These are phyloP conservation scores for Tolypocladium amazonense DNA, from an alignment of 2,329 filamentous ascomycete genomes.

Conservation along the genomic window DNA sequence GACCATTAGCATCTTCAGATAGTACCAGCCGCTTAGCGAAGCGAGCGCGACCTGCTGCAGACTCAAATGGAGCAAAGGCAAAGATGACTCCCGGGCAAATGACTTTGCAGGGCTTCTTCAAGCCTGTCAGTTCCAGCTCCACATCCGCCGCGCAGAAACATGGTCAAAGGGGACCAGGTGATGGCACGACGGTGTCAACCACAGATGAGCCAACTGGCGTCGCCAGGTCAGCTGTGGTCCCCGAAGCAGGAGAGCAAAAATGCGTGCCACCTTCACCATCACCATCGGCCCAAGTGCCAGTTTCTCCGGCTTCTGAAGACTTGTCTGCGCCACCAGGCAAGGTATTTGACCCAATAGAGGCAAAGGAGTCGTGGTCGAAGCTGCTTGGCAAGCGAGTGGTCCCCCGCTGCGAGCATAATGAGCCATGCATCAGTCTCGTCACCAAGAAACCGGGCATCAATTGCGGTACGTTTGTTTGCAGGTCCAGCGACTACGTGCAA, in stretches of 20 bases:
- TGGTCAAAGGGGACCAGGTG: not conserved
- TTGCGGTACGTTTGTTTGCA: constrained; percentile 39
- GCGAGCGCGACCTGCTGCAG: constrained; percentile 13
- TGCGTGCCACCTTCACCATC: not conserved
- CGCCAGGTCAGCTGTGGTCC: not conserved
- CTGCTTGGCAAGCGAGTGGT: constrained; percentile 64
- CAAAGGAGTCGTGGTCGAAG: constrained; percentile 77
- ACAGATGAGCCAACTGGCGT: too few species aligned
- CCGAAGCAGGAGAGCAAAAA: not conserved
- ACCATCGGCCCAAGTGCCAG: not conserved
- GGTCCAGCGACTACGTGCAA: not conserved
- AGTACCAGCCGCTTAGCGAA: constrained; percentile 8
- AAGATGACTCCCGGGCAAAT: constrained; percentile 28
- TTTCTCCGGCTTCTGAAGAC: not conserved
- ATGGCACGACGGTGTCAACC: not conserved
- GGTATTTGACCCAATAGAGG: constrained; percentile 57
- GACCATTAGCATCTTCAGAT: not conserved
- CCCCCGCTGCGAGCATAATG: constrained; percentile 78
- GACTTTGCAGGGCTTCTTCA: constrained; percentile 73
- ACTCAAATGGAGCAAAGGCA: constrained; percentile 17
- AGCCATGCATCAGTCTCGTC: constrained; percentile 71
- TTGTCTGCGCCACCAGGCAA: constrained; percentile 18
- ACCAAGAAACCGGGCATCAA: constrained; percentile 90
- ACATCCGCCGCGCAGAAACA: not conserved
- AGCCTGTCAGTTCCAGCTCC: constrained; percentile 26